Evolutionary conservation across 2,329 filamentous ascomycete species (phyloP), one percentile per base, ranked within the genome.

Genomic region (Aspergillus pseudonomiae): DNA sequence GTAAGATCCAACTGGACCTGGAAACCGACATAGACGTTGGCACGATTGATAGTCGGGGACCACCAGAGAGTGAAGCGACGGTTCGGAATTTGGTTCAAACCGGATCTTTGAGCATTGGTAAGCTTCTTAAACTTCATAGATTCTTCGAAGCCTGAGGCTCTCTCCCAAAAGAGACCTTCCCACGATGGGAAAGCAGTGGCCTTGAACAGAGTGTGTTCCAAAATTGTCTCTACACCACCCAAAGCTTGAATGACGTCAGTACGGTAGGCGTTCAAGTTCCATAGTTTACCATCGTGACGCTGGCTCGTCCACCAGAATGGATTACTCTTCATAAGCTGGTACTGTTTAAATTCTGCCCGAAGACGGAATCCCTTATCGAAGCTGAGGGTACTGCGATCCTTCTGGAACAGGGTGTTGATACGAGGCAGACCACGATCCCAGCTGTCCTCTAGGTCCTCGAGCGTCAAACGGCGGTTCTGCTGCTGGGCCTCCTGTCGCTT

Each of bases 291-390:
- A 73, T 99, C 95, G 73, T 99, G 96, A 45, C 95, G 86, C 78
- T 98, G 94, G 73, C 92, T 96, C 4, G 95, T 99, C 95, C 95
- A 99, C 93, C 94, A 97, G 84, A 98, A 98, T 0, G 95, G 95
- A 76, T 98, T 97, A 80, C 91, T 96, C 87, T 96, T 97, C 94
- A 99, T 98, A 65, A 98, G 84, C 78, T 98, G 94, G 76, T 98
- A 99, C 34, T 95, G 89, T 84, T 99, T 99, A 84, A 99, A 99
- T 77, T 99, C 95, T 12, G 94, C 93, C 60, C 95, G 87, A 16
- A 94, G 89, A 70, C 95, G 90, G 89, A 98, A 99, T 60, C 95
- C 95, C 81, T 99, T 99, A 82, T 99, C 95, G 74, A 99, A 99
- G 74, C 93, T 96, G 67, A 99, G 85, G 0, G 95, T 99, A 77